These are phyloP conservation scores for Pyracantha coccinea DNA, from an alignment of 331 rosid genomes.

Conservation along the genomic window DNA sequence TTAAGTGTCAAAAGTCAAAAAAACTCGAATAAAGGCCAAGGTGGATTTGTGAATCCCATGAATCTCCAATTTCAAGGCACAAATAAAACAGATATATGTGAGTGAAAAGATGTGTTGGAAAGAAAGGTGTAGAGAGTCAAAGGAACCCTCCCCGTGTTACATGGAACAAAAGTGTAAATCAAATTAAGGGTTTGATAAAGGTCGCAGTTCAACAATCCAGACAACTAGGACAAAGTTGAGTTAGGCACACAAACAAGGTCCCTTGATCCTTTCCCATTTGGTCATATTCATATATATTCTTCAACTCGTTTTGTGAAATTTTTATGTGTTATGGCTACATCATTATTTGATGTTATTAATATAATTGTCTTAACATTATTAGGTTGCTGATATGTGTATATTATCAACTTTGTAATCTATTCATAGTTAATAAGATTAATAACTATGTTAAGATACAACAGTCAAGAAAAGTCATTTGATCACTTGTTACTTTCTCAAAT, in stretches of 20 bases:
- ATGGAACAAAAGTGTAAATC: conserved; percentile 2
- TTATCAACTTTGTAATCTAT: too few species aligned
- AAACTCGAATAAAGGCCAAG: neutral
- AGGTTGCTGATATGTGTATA: too few species aligned
- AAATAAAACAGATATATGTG: conserved; percentile 1
- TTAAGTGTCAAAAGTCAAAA: neutral
- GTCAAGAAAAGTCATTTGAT: too few species aligned
- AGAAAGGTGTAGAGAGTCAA: conserved; percentile 1
- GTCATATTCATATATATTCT: neutral
- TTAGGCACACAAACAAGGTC: conserved; percentile 7
- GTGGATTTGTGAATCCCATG: conserved; percentile 19
- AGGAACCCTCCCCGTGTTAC: conserved; percentile 18
- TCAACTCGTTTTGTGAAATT: neutral
- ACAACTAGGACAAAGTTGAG: neutral
- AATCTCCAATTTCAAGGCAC: conserved; percentile 17
- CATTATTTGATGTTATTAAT: too few species aligned
- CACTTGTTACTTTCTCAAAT: too few species aligned
- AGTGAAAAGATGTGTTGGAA: conserved; percentile 10
- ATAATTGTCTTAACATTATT: too few species aligned
- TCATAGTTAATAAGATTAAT: too few species aligned
- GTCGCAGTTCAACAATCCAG: neutral
- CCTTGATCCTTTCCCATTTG: neutral
- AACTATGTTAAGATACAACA: too few species aligned
- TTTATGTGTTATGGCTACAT: too few species aligned
- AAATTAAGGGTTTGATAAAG: neutral